These are phyloP conservation scores for Chrysochromulina parva DNA, from an alignment of 78 protist genomes.

Conservation along the genomic window DNA sequence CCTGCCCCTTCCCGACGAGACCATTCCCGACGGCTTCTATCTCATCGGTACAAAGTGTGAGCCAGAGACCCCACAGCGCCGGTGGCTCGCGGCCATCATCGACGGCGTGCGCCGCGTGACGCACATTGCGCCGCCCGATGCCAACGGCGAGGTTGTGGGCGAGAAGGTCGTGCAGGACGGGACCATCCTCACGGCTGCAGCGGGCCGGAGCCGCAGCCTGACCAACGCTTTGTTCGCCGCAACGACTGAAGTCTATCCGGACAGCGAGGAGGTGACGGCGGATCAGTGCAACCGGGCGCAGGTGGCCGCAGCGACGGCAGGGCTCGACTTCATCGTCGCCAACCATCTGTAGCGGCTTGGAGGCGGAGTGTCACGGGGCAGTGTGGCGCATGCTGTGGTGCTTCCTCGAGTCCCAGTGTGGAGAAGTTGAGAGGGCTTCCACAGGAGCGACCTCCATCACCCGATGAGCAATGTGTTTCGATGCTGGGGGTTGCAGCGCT, in stretches of 20 bases:
- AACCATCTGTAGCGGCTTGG: too few relatives aligned
- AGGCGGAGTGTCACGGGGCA: too few relatives aligned
- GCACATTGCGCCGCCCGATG: constrained; percentile 52
- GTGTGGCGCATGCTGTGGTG: too few relatives aligned
- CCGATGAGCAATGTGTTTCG: too few relatives aligned
- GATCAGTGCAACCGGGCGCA: constrained; percentile 51
- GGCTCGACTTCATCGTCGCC: constrained; percentile 4
- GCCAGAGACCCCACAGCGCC: neutral
- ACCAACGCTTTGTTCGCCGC: constrained; percentile 33
- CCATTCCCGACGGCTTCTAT: constrained; percentile 56
- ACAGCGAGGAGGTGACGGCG: neutral
- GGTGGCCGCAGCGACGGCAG: constrained; percentile 3
- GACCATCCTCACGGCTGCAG: neutral
- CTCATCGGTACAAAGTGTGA: too few relatives aligned
- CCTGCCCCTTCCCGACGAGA: neutral
- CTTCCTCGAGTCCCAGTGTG: too few relatives aligned
- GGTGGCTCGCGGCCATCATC: constrained; percentile 21
- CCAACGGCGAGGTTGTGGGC: constrained; percentile 6
- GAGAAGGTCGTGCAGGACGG: neutral
- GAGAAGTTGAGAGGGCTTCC: too few relatives aligned
- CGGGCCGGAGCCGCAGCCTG: neutral
- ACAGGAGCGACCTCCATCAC: too few relatives aligned
- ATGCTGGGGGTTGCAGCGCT: too few relatives aligned
- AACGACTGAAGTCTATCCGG: constrained; percentile 59
- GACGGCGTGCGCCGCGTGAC: constrained; percentile 39